Evolutionary conservation across 495 filamentous ascomycete species (phyloP).

Genomic region (Collariella sp.): DNA sequence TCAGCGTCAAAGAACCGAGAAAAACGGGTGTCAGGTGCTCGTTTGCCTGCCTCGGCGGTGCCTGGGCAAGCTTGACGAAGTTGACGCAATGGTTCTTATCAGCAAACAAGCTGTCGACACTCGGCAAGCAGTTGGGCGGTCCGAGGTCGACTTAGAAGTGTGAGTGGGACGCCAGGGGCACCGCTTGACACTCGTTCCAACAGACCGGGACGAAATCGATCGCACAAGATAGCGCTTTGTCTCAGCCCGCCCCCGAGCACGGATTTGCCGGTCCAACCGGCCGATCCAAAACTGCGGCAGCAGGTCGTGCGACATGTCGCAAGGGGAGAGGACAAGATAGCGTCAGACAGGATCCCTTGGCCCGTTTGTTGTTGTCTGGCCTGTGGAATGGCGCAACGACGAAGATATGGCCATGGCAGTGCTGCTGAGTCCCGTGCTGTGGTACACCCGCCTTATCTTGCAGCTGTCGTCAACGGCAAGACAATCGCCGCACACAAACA

Average conservation of each 20-base stretch:
- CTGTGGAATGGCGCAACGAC: too few relatives aligned
- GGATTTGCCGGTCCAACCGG: slow-evolving; percentile 3
- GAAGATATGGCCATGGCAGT: too few relatives aligned
- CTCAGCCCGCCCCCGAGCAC: slow-evolving; percentile 10
- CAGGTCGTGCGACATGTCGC: neutral
- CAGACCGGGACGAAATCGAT: slow-evolving; percentile 2
- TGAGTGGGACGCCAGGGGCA: neutral
- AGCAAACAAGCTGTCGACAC: too few relatives aligned
- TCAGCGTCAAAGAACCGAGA: neutral
- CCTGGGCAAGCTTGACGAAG: too few relatives aligned
- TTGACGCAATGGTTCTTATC: too few relatives aligned
- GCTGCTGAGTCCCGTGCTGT: too few relatives aligned
- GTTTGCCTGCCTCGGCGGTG: too few relatives aligned
- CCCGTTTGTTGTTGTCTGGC: too few relatives aligned
- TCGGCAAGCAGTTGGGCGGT: neutral
- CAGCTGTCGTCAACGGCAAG: too few relatives aligned
- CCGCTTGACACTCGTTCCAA: neutral
- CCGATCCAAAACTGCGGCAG: neutral
- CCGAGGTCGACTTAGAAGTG: neutral
- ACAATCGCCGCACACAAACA: too few relatives aligned
- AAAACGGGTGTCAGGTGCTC: neutral
- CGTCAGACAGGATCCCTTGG: too few relatives aligned
- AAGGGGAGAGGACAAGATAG: neutral
- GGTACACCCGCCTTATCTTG: too few relatives aligned
- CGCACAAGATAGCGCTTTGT: neutral